Base-by-base conservation (phyloP, 2,329 filamentous ascomycete species). In the Colletotrichum destructivum region DNA sequence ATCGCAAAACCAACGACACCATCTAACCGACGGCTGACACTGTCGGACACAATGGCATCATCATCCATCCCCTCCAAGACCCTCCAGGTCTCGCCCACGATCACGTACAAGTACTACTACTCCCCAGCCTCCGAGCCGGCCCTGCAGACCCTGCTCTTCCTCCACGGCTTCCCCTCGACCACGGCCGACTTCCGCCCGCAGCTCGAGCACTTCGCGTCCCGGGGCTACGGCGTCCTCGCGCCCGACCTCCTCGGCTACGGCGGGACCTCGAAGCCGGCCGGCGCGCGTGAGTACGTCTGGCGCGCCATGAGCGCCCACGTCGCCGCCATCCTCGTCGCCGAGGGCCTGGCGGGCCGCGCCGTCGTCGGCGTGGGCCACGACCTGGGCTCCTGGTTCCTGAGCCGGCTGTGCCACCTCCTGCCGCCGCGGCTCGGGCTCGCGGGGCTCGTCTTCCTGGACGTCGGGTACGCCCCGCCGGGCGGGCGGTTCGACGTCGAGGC, bases 261-360 rank as follows among this genome's bases (percentile, higher is more conserved):
- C 18, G 88, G 97, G 8, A 94, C 93, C 0, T 94, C 94, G 8
- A 88, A 93, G 65, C 93, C 96, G 77, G 95, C 95, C 63, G 87
- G 90, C 31, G 90, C 90, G 73, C 92, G 93, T 76, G 87, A 89
- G 23, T 93, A 96, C 81, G 89, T 92, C 57, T 92, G 93, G 79
- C 94, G 93, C 84, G 93, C 94, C 81, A 97, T 97, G 94, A 86
- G 93, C 74, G 92, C 94, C 2, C 85, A 97, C 66, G 82, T 97
- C 67, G 90, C 92, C 47, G 94, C 94, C 59, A 92, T 88, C 21
- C 89, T 97, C 66, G 94, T 94, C 64, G 88, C 92, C 62, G 93
- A 94, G 78, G 95, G 97, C 78, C 88, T 89, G 3, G 2, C 23
- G 9, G 21, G 12, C 51, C 88, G 90, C 78, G 88, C 90, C 74